Evolutionary conservation across 148 eudicot species (phyloP), one percentile per base, ranked within the genome.

Genomic region (Rhododendron kiyosumense): DNA sequence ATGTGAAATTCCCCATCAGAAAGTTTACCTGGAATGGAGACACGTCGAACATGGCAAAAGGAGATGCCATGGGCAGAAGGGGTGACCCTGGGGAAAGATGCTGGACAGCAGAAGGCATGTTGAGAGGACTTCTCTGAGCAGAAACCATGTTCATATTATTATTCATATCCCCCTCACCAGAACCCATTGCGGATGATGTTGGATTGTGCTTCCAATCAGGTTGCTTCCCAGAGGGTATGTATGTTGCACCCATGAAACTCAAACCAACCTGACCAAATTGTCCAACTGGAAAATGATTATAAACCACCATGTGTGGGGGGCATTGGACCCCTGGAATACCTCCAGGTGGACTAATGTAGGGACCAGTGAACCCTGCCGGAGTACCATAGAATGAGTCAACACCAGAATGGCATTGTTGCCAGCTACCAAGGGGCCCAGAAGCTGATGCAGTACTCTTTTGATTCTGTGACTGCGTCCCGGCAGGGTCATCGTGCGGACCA

Each of bases 211-310:
- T 97, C 99, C 99, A 97, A 87, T 97, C 98, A 85, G 98, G 94
- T 89, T 91, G 98, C 83, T 97, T 97, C 11, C 95, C 96, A 84
- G 98, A 93, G 59, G 98, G 98, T 48, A 97, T 90, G 88, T 94
- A 97, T 18, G 99, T 92, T 65, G 98, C 81, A 30, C 99, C 98
- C 98, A 95, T 94, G 87, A 93, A 94, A 91, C 99, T 97, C 90
- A 95, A 90, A 65, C 99, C 99, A 83, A 95, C 98, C 89, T 95
- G 98, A 71, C 98, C 98, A 82, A 91, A 96, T 86, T 94, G 99
- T 73, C 99, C 99, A 63, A 95, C 96, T 36, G 98, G 98, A 89
- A 94, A 97, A 91, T 97, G 99, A 89, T 97, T 95, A 90, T 97
- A 97, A 51, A 97, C 93, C 78, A 95, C 98, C 99, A 97, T 97